Conservation (phyloP, 148 eudicot genomes). For the Diospyros lotus region DNA sequence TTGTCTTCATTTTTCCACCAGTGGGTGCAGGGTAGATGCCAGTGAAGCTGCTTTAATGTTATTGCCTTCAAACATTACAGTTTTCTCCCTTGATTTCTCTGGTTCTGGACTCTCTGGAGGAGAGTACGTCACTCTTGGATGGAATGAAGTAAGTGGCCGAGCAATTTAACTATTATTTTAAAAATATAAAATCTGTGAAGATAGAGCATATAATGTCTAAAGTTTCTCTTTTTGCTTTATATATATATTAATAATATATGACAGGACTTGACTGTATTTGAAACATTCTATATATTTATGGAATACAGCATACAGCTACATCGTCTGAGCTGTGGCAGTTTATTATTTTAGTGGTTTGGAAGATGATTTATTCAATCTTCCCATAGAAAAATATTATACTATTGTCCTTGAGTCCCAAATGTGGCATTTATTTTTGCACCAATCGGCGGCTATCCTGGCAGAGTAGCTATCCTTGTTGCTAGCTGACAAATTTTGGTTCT, state of each 20-base stretch:
- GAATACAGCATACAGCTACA: neutral
- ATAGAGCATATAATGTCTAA: neutral
- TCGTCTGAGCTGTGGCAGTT: neutral
- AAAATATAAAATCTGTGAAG: neutral
- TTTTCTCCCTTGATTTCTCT: slow-evolving; percentile 87
- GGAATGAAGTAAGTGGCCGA: slow-evolving; percentile 79
- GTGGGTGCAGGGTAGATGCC: slow-evolving; percentile 99
- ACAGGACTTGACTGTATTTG: neutral
- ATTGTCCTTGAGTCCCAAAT: neutral
- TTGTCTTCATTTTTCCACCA: slow-evolving; percentile 30
- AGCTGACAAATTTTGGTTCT: slow-evolving; percentile 7
- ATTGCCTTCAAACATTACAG: slow-evolving; percentile 84
- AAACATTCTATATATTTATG: neutral
- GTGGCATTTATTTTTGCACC: slow-evolving; percentile 5
- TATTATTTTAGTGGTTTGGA: neutral
- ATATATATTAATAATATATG: neutral
- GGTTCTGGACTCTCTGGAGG: slow-evolving; percentile 99
- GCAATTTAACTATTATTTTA: slow-evolving; percentile 3
- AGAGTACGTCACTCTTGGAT: slow-evolving; percentile 92
- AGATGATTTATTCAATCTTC: neutral
- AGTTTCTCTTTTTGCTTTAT: neutral
- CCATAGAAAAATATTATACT: neutral
- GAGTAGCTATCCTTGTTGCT: neutral
- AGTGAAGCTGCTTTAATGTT: slow-evolving; percentile 97
- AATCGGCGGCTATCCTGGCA: neutral